Evolutionary conservation across 164 flowering plant species (phyloP).

Genomic region (Liquidambar formosana): DNA sequence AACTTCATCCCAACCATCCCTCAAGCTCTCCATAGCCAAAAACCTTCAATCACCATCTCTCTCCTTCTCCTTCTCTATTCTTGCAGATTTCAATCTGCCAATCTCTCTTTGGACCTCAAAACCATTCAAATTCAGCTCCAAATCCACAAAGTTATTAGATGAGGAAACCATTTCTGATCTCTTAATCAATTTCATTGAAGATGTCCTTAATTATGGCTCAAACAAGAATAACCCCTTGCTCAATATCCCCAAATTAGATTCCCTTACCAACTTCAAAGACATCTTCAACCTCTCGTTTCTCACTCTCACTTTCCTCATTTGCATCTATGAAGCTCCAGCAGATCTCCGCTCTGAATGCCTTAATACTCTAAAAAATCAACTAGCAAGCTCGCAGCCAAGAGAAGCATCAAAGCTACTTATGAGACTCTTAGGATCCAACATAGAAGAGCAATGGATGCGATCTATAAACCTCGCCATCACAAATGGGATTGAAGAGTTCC

Average conservation of each 20-base stretch:
- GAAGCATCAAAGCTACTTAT: slow-evolving; percentile 59
- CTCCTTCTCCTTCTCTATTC: slow-evolving; percentile 50
- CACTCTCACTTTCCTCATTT: slow-evolving; percentile 56
- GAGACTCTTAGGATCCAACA: slow-evolving; percentile 68
- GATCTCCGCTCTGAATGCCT: slow-evolving; percentile 60
- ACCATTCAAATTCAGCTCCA: slow-evolving; percentile 30
- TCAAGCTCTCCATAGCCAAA: slow-evolving; percentile 49
- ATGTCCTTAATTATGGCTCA: slow-evolving; percentile 55
- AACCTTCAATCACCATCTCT: slow-evolving; percentile 30
- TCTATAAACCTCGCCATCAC: slow-evolving; percentile 84
- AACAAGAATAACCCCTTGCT: slow-evolving; percentile 26
- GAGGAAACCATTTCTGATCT: slow-evolving; percentile 37
- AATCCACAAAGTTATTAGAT: slow-evolving; percentile 26
- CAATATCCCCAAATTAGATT: slow-evolving; percentile 35
- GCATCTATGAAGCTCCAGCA: slow-evolving; percentile 81
- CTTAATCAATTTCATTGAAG: slow-evolving; percentile 45
- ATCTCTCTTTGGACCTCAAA: slow-evolving; percentile 82
- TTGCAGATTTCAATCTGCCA: slow-evolving; percentile 54
- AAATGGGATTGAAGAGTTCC: slow-evolving; percentile 62
- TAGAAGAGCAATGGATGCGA: slow-evolving; percentile 89
- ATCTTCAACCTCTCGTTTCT: slow-evolving; percentile 62
- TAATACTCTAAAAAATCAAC: slow-evolving; percentile 38
- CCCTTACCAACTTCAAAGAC: slow-evolving; percentile 36
- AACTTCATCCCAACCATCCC: slow-evolving; percentile 50
- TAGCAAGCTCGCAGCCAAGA: slow-evolving; percentile 39